Conservation (phyloP, 2,329 filamentous ascomycete species). For the Claviceps africana region DNA sequence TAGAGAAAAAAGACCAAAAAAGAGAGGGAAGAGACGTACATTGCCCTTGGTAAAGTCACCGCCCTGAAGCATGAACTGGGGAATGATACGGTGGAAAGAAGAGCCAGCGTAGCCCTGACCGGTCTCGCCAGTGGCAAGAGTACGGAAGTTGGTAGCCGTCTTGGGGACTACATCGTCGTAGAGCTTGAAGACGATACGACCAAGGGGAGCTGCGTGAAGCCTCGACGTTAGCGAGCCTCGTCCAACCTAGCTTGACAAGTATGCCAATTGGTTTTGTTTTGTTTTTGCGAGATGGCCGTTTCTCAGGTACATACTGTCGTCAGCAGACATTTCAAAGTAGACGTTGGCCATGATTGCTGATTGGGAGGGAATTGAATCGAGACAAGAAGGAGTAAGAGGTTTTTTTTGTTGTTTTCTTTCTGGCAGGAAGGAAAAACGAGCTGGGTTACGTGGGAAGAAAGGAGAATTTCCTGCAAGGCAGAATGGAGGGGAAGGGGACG, state of each 20-base stretch:
- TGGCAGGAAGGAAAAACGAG: not conserved
- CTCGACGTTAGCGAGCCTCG: not conserved
- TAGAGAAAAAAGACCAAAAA: not conserved
- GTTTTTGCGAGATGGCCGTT: not conserved
- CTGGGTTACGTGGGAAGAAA: not conserved
- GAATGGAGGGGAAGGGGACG: not conserved
- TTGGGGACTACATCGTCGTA: constrained; percentile 77
- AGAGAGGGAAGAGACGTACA: constrained; percentile 32
- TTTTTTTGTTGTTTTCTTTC: no score
- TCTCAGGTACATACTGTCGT: constrained; percentile 6
- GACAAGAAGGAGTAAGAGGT: no score
- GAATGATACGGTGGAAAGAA: constrained; percentile 85
- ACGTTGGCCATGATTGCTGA: constrained; percentile 5
- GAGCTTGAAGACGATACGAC: constrained; percentile 80
- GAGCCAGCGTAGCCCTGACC: constrained; percentile 73
- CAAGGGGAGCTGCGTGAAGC: constrained; percentile 18
- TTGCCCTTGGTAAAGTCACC: constrained; percentile 90
- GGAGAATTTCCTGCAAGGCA: not conserved
- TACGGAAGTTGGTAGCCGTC: constrained; percentile 74
- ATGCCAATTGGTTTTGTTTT: no score
- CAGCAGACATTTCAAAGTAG: constrained; percentile 8
- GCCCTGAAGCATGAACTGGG: constrained; percentile 88
- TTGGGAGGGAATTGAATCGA: not conserved
- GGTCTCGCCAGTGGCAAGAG: constrained; percentile 67
- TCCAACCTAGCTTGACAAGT: not conserved